Evolutionary conservation across 2,329 filamentous ascomycete species (phyloP), one percentile per base, ranked within the genome.

Genomic region (Phialophora chinensis): DNA sequence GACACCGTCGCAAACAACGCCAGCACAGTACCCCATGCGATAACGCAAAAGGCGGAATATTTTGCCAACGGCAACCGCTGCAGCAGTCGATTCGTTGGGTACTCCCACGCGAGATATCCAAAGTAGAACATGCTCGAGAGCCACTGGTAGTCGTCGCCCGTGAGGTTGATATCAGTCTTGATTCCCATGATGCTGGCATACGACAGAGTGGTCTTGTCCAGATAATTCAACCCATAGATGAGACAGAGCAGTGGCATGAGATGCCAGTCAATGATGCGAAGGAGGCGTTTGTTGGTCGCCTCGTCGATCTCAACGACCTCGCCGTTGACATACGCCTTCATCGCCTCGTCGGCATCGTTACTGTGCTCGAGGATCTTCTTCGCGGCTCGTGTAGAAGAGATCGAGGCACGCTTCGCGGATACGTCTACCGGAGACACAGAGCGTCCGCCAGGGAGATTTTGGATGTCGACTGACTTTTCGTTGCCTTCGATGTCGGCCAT

Each of bases 31-130:
- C 88, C 88, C 88, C 88, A 90, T 71, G 87, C 80, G 66, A 90
- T 82, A 65, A 90, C 85, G 72, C 87, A 89, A 67, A 84, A 81
- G 0, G 86, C 86, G 1, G 85, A 88, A 75, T 89, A 90, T 73
- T 90, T 90, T 0, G 86, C 88, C 6, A 90, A 76, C 0, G 88
- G 88, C 1, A 90, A 77, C 1, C 84, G 79, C 75, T 90, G 88
- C 12, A 91, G 80, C 31, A 91, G 81, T 12, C 86, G 83, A 72
- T 84, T 88, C 1, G 88, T 90, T 0, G 88, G 88, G 75, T 88
- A 90, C 74, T 90, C 88, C 84, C 84, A 89, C 2, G 82, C 85
- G 17, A 83, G 74, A 67, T 82, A 83, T 0, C 81, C 80, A 80
- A 73, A 69, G 49, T 75, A 74, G 49, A 73, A 66, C 38, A 68